Evolutionary conservation across 495 filamentous ascomycete species (phyloP).

Genomic region (Staphylotrichum longicolle): DNA sequence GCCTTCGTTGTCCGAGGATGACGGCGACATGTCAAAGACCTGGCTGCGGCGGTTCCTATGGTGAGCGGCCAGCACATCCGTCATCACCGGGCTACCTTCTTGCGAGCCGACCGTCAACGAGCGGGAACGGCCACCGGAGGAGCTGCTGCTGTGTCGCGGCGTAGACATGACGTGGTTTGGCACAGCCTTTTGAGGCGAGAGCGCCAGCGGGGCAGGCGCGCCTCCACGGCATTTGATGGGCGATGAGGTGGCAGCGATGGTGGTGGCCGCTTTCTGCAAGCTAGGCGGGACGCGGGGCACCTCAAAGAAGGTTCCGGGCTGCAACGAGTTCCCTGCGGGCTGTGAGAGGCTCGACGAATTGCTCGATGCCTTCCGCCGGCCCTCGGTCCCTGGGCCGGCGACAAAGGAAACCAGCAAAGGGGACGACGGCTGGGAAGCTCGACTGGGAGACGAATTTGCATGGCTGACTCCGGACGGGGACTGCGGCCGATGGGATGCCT

Average conservation of each 20-base stretch:
- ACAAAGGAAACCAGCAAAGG: constrained; percentile 90
- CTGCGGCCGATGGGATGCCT: constrained; percentile 69
- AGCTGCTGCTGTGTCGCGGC: constrained; percentile 46
- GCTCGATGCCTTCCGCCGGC: constrained; percentile 69
- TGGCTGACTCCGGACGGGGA: constrained; percentile 81
- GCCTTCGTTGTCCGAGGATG: constrained; percentile 96
- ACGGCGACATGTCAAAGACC: constrained; percentile 93
- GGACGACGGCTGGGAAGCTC: constrained; percentile 89
- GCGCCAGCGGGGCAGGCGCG: constrained; percentile 47
- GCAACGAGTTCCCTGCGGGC: constrained; percentile 68
- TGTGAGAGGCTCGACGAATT: constrained; percentile 81
- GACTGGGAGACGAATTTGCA: constrained; percentile 79
- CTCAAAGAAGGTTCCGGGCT: constrained; percentile 73
- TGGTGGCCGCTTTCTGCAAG: constrained; percentile 57
- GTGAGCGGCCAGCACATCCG: constrained; percentile 63
- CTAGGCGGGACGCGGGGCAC: constrained; percentile 58
- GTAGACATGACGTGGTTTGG: constrained; percentile 40
- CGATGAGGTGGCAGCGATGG: constrained; percentile 65
- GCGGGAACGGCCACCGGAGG: constrained; percentile 59
- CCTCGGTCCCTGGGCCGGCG: constrained; percentile 56
- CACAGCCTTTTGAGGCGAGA: constrained; percentile 50
- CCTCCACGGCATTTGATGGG: constrained; percentile 71
- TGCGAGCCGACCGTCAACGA: constrained; percentile 94
- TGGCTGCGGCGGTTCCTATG: constrained; percentile 92
- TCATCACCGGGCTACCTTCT: constrained; percentile 70